These are phyloP conservation scores for Sugiyamaella boreocaroliniensis DNA, from an alignment of 805 yeast genomes.

Conservation along the genomic window DNA sequence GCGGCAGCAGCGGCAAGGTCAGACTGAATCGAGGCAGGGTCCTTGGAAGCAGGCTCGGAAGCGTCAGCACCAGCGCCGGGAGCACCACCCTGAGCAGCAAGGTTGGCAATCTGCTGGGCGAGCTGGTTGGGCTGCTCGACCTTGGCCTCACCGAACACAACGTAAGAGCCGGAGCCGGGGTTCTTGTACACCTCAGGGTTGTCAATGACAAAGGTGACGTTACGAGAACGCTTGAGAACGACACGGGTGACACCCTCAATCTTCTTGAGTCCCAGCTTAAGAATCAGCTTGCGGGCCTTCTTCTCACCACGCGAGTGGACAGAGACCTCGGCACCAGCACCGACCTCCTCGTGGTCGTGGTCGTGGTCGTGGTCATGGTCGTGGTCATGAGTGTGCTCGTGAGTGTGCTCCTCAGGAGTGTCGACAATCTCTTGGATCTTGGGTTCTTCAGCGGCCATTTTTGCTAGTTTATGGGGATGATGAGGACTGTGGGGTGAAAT, in stretches of 20 bases:
- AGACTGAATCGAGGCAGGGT: conserved; percentile 22
- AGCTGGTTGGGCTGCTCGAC: conserved; percentile 86
- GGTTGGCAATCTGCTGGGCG: conserved; percentile 72
- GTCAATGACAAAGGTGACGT: conserved; percentile 85
- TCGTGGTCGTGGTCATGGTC: conserved; percentile 17
- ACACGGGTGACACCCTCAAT: conserved; percentile 92
- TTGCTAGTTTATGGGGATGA: neutral
- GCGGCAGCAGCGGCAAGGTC: conserved; percentile 27
- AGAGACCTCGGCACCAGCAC: conserved; percentile 17
- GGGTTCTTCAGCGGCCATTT: conserved; percentile 18
- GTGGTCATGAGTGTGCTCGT: conserved; percentile 17
- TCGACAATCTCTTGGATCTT: conserved; percentile 32
- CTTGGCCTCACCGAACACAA: conserved; percentile 97
- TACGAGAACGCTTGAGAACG: conserved; percentile 88
- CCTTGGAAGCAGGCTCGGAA: conserved; percentile 37
- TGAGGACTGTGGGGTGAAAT: neutral
- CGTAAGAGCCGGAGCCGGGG: conserved; percentile 82
- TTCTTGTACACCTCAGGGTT: conserved; percentile 93
- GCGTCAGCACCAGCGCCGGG: conserved; percentile 29
- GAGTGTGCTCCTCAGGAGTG: conserved; percentile 11
- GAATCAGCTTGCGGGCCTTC: conserved; percentile 87
- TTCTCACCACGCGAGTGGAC: conserved; percentile 54
- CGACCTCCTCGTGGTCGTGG: conserved; percentile 16
- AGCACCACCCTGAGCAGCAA: conserved; percentile 45
- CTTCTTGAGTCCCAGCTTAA: conserved; percentile 83